These are phyloP conservation scores for Pneumocystis carinii DNA, from an alignment of 1,139 yeast species.

Conservation along the genomic window DNA sequence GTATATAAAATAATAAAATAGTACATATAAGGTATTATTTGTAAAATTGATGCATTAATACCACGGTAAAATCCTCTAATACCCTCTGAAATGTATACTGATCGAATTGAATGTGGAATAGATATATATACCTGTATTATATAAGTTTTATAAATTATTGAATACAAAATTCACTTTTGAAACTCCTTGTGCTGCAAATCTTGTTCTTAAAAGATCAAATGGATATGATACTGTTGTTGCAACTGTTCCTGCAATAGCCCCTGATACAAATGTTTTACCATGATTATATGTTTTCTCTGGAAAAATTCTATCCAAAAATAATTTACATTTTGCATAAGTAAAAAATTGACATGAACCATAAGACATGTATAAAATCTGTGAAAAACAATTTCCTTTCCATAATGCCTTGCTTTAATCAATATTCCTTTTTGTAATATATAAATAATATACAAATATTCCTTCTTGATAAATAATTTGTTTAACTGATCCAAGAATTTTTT, in stretches of 20 bases:
- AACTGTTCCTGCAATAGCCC: constrained; percentile 59
- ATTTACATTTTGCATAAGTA: constrained; percentile 35
- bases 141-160: constrained; percentile 9
- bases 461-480: constrained; percentile 7
- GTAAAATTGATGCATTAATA: constrained; percentile 43
- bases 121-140: constrained; percentile 29
- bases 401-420: constrained; percentile 29
- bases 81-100: constrained; percentile 39
- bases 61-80: constrained; percentile 48
- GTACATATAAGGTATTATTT: constrained; percentile 45
- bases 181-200: constrained; percentile 42
- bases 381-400: constrained; percentile 95
- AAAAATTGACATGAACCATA: constrained; percentile 83
- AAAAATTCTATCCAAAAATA: not conserved
- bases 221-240: constrained; percentile 75
- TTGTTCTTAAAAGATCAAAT: constrained; percentile 68
- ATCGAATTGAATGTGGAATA: constrained; percentile 30
- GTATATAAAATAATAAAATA: constrained; percentile 32
- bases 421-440: not conserved
- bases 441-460: constrained; percentile 7
- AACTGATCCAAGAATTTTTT: constrained; percentile 5
- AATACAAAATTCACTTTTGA: constrained; percentile 1
- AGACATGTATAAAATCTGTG: constrained; percentile 64
- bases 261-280: constrained; percentile 41
- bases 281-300: not conserved